Percentiles rank a stretch among this genome's conserved stretches.
Conservation (phyloP, 1,284 basidiomycete species). For the Cryptococcus sp. region DNA sequence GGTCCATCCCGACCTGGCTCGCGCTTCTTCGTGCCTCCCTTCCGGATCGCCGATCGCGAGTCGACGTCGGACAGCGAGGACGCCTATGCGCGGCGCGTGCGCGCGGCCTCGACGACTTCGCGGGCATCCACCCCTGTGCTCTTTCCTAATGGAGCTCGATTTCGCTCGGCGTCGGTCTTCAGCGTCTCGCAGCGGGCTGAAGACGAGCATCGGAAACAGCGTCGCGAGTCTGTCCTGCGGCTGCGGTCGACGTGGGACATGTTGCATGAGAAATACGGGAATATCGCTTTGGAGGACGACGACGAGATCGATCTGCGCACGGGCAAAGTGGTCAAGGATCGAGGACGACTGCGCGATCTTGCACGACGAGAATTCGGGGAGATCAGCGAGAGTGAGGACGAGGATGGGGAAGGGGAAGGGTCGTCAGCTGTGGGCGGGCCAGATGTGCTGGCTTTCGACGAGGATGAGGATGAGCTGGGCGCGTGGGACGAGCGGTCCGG, state of each 20-base stretch:
- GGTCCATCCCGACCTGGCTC: conserved; percentile 9
- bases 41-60: conserved; percentile 1
- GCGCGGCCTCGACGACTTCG: neutral
- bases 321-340: conserved; percentile 32
- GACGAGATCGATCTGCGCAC: conserved; percentile 50
- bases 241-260: conserved; percentile 37
- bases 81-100: no score
- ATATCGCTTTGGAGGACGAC: conserved; percentile 45
- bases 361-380: conserved; percentile 24
- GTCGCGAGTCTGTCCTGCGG: conserved; percentile 21
- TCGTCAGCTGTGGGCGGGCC: conserved; percentile 3
- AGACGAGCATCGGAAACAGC: conserved; percentile 12
- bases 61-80: neutral
- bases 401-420: conserved; percentile 6
- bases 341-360: conserved; percentile 30
- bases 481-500: conserved; percentile 39
- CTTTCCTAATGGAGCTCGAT: conserved; percentile 9
- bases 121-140: conserved; percentile 15
- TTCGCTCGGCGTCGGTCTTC: conserved; percentile 17
- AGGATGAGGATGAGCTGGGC: conserved; percentile 43
- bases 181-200: conserved; percentile 5
- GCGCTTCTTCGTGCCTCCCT: neutral
- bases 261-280: conserved; percentile 44
- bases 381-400: conserved; percentile 12
- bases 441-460: conserved; percentile 18